Evolutionary conservation across 345 rosid species (phyloP).

Genomic region (Stellera chamaejasme): DNA sequence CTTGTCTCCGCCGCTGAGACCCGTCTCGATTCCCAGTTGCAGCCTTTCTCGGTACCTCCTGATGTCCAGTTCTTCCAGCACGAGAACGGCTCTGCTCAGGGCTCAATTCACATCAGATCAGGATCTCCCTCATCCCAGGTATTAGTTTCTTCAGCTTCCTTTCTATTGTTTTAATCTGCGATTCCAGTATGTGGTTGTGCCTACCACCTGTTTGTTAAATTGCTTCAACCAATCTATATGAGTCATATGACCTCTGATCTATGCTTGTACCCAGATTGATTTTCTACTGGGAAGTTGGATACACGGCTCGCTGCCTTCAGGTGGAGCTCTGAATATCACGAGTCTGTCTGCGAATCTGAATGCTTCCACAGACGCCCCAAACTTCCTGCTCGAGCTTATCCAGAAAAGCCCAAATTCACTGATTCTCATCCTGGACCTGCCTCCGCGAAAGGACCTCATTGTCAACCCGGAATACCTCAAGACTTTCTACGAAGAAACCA

Average conservation of each 20-base stretch:
- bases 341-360: slow-evolving; percentile 65
- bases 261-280: slow-evolving; percentile 45
- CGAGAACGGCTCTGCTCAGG: slow-evolving; percentile 48
- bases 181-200: background rate
- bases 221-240: too few species aligned
- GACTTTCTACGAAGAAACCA: slow-evolving; percentile 54
- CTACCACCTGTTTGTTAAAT: background rate
- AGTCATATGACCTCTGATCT: background rate
- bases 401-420: slow-evolving; percentile 53
- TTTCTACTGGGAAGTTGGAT: slow-evolving; percentile 83
- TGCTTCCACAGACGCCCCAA: slow-evolving; percentile 69
- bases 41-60: slow-evolving; percentile 52
- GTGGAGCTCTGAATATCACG: slow-evolving; percentile 66
- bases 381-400: slow-evolving; percentile 68
- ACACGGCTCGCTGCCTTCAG: slow-evolving; percentile 62
- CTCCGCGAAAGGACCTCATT: slow-evolving; percentile 74
- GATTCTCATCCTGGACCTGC: slow-evolving; percentile 64
- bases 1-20: slow-evolving; percentile 58
- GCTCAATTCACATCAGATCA: slow-evolving; percentile 53
- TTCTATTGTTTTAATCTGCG: background rate
- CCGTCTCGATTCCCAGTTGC: slow-evolving; percentile 48
- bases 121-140: slow-evolving; percentile 53
- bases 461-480: slow-evolving; percentile 59
- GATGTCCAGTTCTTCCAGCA: slow-evolving; percentile 52
- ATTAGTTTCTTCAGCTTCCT: background rate